Evolutionary conservation across 257 asterid species (phyloP).

Genomic region (Solanum clarkiae): DNA sequence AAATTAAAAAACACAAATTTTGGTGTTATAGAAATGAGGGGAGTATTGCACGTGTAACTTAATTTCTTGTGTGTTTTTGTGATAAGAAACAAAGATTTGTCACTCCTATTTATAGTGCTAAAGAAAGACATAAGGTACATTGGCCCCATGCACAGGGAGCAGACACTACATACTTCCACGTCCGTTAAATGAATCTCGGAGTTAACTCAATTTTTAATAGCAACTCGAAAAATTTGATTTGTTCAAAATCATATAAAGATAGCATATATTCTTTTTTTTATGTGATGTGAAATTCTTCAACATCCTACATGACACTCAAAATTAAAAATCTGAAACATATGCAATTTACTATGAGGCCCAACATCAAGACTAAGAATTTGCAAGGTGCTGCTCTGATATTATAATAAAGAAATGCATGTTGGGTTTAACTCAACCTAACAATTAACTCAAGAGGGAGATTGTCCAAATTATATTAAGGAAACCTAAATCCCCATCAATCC

Average conservation of each 20-base stretch:
- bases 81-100: not conserved
- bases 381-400: not conserved
- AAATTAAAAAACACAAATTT: not conserved
- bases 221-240: too few relatives aligned
- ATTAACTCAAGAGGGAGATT: not conserved
- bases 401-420: not conserved
- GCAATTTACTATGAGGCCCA: not conserved
- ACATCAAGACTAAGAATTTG: not conserved
- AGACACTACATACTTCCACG: too few relatives aligned
- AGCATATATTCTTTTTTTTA: not conserved
- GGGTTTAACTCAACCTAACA: not conserved
- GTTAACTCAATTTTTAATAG: too few relatives aligned
- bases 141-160: too few relatives aligned
- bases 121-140: not conserved
- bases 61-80: not conserved
- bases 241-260: not conserved
- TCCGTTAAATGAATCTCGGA: too few relatives aligned
- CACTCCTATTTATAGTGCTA: conserved; percentile 10
- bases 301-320: not conserved
- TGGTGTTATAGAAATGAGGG: not conserved
- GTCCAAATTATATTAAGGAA: not conserved
- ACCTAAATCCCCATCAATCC: not conserved
- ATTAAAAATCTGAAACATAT: not conserved
- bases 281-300: not conserved
- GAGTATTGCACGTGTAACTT: conserved; percentile 2